Evolutionary conservation across 1,284 basidiomycete genomes (phyloP).

Genomic region (Malassezia psittaci): DNA sequence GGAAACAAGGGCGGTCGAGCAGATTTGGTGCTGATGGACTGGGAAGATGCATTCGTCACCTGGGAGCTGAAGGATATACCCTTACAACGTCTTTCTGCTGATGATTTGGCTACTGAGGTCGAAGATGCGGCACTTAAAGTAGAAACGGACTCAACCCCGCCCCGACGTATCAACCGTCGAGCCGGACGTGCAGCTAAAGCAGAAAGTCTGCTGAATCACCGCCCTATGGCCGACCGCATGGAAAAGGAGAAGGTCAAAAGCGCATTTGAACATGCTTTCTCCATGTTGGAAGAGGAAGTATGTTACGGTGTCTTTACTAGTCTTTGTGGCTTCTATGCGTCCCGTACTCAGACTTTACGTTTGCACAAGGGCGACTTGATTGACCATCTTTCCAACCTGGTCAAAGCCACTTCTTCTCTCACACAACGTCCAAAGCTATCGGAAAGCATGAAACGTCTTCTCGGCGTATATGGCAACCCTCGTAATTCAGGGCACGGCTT

Average conservation of each 20-base stretch:
- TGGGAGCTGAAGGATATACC: conserved; percentile 62
- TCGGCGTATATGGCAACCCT: neutral
- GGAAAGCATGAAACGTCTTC: neutral
- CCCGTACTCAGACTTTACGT: neutral
- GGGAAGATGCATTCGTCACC: conserved; percentile 65
- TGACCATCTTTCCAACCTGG: neutral
- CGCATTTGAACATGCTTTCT: conserved; percentile 12
- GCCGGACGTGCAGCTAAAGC: neutral
- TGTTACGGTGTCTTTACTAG: conserved; percentile 9
- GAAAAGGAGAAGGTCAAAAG: neutral
- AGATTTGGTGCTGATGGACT: conserved; percentile 75
- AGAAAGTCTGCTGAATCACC: conserved; percentile 41
- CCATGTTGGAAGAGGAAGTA: conserved; percentile 11
- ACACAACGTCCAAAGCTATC: neutral
- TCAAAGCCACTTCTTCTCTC: neutral
- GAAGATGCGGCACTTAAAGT: neutral
- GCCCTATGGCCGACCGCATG: conserved; percentile 12
- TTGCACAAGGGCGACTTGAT: conserved; percentile 1
- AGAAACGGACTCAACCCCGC: neutral
- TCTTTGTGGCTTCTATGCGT: conserved; percentile 32
- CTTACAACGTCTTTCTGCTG: conserved; percentile 49
- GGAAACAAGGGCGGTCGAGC: conserved; percentile 63
- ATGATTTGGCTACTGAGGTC: neutral
- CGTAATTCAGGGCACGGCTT: neutral
- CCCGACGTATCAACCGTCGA: neutral